Evolutionary conservation across 1,139 yeast species (phyloP), one percentile per base, ranked within the genome.

Genomic region (Kurtzmaniella quercitrusa): DNA sequence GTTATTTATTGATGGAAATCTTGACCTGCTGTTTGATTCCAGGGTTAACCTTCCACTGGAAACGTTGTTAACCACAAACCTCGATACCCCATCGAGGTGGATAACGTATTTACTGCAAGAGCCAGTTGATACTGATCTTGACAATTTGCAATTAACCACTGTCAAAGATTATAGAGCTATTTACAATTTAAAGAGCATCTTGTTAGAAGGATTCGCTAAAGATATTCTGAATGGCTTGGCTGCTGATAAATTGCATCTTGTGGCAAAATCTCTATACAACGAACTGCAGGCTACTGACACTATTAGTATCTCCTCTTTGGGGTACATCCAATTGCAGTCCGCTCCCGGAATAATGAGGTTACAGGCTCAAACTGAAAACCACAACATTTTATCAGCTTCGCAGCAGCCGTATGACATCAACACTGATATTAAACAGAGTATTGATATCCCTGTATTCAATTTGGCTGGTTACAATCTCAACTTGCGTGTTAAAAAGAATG

Each of bases 291-390:
- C 12, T 1, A 65, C 72, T 0, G 88, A 84, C 50, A 84, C 95
- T 0, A 67, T 65, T 38, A 80, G 87, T 2, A 82, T 88, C 91
- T 74, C 85, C 0, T 79, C 82, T 42, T 61, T 80, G 42, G 95
- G 95, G 0, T 88, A 88, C 60, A 71, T 84, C 47, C 96, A 88
- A 59, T 64, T 88, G 38, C 78, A 77, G 47, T 80, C 84, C 0
- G 68, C 66, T 38, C 93, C 93, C 0, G 96, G 96, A 0, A 43
- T 70, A 2, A 85, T 87, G 83, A 71, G 74, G 46, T 49, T 54
- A 5, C 57, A 61, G 1, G 76, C 79, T 0, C 57, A 60, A 14
- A 67, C 48, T 30, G 36, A 45, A 16, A 46, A 68, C 3, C 52
- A 74, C 8, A 55, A 68, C 0, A 54, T 85, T 21, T 57, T 71